Percentiles rank a stretch among this genome's conserved stretches.
Conservation (phyloP, 2,329 filamentous ascomycete genomes). For the Aspergillus sp. region DNA sequence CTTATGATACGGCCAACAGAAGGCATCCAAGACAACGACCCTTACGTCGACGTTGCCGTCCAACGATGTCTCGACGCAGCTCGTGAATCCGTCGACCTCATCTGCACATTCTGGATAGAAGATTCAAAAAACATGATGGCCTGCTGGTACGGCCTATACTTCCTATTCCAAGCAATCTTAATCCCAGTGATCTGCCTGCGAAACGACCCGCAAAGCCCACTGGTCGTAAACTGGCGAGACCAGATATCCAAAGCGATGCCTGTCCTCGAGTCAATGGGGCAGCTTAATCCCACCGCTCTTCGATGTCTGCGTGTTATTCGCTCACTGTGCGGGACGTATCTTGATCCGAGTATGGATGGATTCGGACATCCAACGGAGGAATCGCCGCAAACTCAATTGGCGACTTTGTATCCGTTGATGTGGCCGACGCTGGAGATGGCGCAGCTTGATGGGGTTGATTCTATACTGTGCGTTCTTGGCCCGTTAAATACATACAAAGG, state of each 20-base stretch:
- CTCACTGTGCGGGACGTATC: conserved; percentile 12
- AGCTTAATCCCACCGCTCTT: conserved; percentile 12
- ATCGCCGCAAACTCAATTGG: conserved; percentile 18
- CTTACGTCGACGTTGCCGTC: conserved; percentile 10
- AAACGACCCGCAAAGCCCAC: conserved; percentile 8
- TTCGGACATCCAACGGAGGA: conserved; percentile 14
- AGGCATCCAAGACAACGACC: conserved; percentile 2
- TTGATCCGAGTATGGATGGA: conserved; percentile 8
- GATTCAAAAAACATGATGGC: conserved; percentile 21
- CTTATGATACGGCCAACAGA: conserved; percentile 8
- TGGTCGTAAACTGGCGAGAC: conserved; percentile 10
- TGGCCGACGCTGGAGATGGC: conserved; percentile 15
- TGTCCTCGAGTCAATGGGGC: conserved; percentile 15
- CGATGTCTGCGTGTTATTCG: conserved; percentile 12
- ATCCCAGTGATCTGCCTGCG: conserved; percentile 16
- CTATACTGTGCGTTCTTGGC: conserved; percentile 7
- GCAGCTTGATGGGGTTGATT: conserved; percentile 9
- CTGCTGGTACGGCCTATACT: conserved; percentile 29
- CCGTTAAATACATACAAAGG: neutral
- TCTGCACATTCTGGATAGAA: conserved; percentile 20
- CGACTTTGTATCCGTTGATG: conserved; percentile 16
- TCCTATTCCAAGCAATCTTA: conserved; percentile 28
- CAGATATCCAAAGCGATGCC: conserved; percentile 12
- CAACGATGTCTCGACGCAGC: conserved; percentile 24
- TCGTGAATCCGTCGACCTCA: conserved; percentile 22